Evolutionary conservation across 2,329 filamentous ascomycete species (phyloP).

Genomic region (Colletotrichum melonis): DNA sequence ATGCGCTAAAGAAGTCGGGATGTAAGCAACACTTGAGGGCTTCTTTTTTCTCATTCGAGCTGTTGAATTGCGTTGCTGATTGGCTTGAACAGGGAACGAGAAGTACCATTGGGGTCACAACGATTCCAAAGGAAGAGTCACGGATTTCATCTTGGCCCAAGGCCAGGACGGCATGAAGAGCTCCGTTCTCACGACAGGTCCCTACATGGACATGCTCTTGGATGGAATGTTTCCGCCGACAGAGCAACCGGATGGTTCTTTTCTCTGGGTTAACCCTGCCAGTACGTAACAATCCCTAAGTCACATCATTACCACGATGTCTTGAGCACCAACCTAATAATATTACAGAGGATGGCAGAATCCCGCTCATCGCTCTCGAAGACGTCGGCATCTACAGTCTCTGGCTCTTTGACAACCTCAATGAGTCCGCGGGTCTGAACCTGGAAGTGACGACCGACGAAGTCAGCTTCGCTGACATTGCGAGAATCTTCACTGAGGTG

Average conservation of each 20-base stretch:
- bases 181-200: constrained; percentile 37
- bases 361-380: constrained; percentile 39
- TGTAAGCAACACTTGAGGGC: background rate
- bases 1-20: constrained; percentile 26
- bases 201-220: constrained; percentile 40
- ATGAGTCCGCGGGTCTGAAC: constrained; percentile 38
- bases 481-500: constrained; percentile 16
- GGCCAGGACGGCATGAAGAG: constrained; percentile 36
- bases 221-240: constrained; percentile 18
- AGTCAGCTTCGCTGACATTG: constrained; percentile 36
- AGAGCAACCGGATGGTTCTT: constrained; percentile 33
- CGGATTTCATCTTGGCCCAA: constrained; percentile 36
- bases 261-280: background rate
- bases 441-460: constrained; percentile 40
- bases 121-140: constrained; percentile 39
- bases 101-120: constrained; percentile 36
- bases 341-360: constrained; percentile 1
- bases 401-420: constrained; percentile 42
- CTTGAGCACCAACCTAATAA: background rate
- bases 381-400: constrained; percentile 41
- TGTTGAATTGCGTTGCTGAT: background rate
- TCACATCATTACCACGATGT: background rate
- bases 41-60: too few species aligned
- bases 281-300: background rate
- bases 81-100: background rate